These are phyloP conservation scores for Eucalyptus cloeziana DNA, from an alignment of 345 rosid genomes.

Conservation along the genomic window DNA sequence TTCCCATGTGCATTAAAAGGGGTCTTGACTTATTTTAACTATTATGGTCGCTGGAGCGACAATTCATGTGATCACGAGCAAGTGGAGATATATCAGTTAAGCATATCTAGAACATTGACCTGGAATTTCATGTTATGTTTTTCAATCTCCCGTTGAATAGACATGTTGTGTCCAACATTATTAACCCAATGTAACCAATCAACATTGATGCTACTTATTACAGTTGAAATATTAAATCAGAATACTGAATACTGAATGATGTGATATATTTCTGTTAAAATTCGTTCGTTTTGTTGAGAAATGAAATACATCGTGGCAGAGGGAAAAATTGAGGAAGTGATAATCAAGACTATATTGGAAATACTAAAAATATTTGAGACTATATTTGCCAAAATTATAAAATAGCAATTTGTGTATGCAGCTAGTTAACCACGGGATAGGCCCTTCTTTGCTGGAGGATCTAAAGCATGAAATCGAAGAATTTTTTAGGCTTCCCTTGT, in stretches of 20 bases:
- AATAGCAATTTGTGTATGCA: not conserved
- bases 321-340: not conserved
- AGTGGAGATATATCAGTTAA: too few relatives aligned
- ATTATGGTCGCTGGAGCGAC: not conserved
- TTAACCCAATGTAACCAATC: not conserved
- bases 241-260: not conserved
- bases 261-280: not conserved
- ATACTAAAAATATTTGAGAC: not conserved
- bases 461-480: not conserved
- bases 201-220: not conserved
- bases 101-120: too few relatives aligned
- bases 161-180: too few relatives aligned
- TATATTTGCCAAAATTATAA: not conserved
- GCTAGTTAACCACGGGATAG: slow-evolving; percentile 4
- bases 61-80: not conserved
- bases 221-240: not conserved
- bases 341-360: not conserved
- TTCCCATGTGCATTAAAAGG: not conserved
- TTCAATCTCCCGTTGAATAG: too few relatives aligned
- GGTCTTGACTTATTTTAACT: not conserved
- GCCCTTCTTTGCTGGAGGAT: not conserved
- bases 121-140: too few relatives aligned
- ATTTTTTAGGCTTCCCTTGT: not conserved
- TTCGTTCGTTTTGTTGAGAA: not conserved
- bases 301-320: not conserved